Evolutionary conservation across 768 basidiomycete genomes (phyloP), one percentile per base, ranked within the genome.

Genomic region (Mycena rebaudengoi): DNA sequence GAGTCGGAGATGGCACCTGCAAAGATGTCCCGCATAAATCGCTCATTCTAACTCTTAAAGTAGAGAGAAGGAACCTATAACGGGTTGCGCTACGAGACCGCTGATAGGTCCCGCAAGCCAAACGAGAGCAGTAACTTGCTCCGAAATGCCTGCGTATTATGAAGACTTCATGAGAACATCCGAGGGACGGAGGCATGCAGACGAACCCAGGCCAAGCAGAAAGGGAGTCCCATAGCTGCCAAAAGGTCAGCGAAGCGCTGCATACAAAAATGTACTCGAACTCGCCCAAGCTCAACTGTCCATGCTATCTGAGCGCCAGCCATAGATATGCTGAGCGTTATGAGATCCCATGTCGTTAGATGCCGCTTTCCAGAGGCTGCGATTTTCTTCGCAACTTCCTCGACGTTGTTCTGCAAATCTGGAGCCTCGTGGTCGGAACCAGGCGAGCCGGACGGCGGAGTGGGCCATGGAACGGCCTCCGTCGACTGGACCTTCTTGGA

Each of bases 41-140:
- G 28, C 43, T 28, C 61, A 56, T 41, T 62, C 40, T 56, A 10
- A 26, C 30, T 44, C 52, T 54, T 30, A 52, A 56, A 43, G 30
- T 57, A 50, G 25, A 39, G 43, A 33, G 50, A 52, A 40, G 35
- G 64, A 69, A 94, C 97, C 98, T 69, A 99, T 98, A 57, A 99
- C 83, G n/a, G 98, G 98, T 75, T 99, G 98, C 5, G 96, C 96
- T 51, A 99, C 81, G 45, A 99, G 82, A 16, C 98, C 98, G 65
- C 94, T 95, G 63, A 99, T 94, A 5, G 98, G 98, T 11, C 97
- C 93, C 59, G 92, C 93, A 37, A 94, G 84, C 98, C 98, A 99
- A 33, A 99, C 97, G 8, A 98, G 85, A 55, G 94, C 92, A 0
- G 98, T 98, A 16, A 96, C 80, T 73, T 94, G 90, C 73, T 96